A percentile compares a stretch with the other conserved stretches of the same genome.
Conservation (phyloP, 2,329 filamentous ascomycete genomes). For the Venturia carpophila region DNA sequence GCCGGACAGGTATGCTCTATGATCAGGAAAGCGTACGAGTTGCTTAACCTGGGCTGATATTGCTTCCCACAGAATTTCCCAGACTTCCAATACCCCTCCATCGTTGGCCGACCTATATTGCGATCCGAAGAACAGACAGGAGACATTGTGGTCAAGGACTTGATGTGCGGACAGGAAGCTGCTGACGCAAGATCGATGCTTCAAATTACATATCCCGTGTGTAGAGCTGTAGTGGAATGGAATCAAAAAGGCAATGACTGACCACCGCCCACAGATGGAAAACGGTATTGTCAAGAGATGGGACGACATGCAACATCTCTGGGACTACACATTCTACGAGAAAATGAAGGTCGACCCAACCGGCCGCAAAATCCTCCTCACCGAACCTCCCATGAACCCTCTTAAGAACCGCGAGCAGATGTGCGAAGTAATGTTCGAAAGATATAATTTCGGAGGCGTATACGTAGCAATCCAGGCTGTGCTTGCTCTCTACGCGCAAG, state of each 20-base stretch:
- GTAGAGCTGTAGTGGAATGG: neutral
- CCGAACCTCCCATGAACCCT: constrained; percentile 96
- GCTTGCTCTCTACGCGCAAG: constrained; percentile 90
- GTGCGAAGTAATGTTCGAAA: constrained; percentile 98
- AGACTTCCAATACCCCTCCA: constrained; percentile 96
- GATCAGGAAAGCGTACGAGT: neutral
- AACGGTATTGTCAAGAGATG: constrained; percentile 99
- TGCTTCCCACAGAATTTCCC: constrained; percentile 71
- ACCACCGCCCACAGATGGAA: constrained; percentile 62
- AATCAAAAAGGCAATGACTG: neutral
- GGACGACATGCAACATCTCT: constrained; percentile 99
- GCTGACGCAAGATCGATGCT: constrained; percentile 93
- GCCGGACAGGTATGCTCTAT: constrained; percentile 63
- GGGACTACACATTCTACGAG: constrained; percentile 97
- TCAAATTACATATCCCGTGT: constrained; percentile 84
- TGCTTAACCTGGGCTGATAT: neutral
- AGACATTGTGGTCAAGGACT: constrained; percentile 79
- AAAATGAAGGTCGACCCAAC: constrained; percentile 90
- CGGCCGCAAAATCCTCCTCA: constrained; percentile 93
- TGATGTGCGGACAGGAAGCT: constrained; percentile 99
- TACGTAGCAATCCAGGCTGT: constrained; percentile 98
- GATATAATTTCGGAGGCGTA: constrained; percentile 90
- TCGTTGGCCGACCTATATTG: constrained; percentile 94
- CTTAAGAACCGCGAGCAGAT: constrained; percentile 95
- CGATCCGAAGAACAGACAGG: constrained; percentile 84